Percentiles rank a stretch among this genome's conserved stretches.
Conservation (phyloP, 805 yeast species). For the Candida manassasensis region DNA sequence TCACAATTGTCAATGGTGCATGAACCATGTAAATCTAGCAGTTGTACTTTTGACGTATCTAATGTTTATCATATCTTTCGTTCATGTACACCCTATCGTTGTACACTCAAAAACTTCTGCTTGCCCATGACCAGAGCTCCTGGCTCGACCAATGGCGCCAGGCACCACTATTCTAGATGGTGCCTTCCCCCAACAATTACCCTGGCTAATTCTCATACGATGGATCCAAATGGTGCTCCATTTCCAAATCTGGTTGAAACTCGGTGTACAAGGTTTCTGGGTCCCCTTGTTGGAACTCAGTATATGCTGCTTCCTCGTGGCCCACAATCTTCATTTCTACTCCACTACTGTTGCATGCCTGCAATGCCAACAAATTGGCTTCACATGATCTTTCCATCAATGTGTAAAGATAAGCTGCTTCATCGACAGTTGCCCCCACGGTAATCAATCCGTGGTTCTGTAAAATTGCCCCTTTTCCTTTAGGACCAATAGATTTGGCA, state of each 20-base stretch:
- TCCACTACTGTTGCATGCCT: conserved; percentile 40
- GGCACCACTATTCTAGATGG: background rate
- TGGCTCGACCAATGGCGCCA: conserved; percentile 1
- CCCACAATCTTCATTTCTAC: conserved; percentile 41
- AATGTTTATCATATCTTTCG: too few relatives aligned
- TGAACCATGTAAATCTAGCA: too few relatives aligned
- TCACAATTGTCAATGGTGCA: too few relatives aligned
- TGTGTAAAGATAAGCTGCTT: conserved; percentile 31
- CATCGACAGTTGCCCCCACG: conserved; percentile 32
- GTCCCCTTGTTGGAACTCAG: conserved; percentile 55
- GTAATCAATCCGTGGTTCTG: conserved; percentile 33
- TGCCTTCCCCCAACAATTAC: background rate
- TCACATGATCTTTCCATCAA: conserved; percentile 30
- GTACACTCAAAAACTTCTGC: background rate
- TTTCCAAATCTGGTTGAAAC: conserved; percentile 64
- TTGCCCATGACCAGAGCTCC: background rate
- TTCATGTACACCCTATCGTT: background rate
- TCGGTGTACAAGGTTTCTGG: conserved; percentile 68
- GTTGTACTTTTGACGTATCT: too few relatives aligned
- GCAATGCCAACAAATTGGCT: conserved; percentile 23
- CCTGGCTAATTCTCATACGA: conserved; percentile 6
- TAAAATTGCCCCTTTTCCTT: conserved; percentile 28
- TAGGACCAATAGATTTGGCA: conserved; percentile 24
- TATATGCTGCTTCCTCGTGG: conserved; percentile 64
- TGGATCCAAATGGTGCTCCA: conserved; percentile 11